Percentiles rank a stretch among this genome's conserved stretches.
These are phyloP conservation scores for Solanum virginianum DNA, from an alignment of 257 asterid species.

Conservation along the genomic window DNA sequence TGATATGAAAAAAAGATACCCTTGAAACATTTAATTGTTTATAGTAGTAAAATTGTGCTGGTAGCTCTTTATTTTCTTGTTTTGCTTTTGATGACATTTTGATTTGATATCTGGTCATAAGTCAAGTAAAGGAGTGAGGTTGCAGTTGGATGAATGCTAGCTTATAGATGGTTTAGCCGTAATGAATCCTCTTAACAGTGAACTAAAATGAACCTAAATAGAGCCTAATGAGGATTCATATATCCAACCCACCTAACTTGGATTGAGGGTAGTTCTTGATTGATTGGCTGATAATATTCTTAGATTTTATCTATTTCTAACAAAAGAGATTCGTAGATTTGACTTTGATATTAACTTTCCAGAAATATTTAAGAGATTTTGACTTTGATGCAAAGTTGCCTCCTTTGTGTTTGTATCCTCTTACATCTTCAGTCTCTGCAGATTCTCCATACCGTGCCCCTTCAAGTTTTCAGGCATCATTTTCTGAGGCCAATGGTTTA, in stretches of 20 bases:
- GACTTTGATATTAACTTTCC: not conserved
- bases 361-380: not conserved
- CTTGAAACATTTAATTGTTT: not conserved
- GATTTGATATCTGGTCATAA: not conserved
- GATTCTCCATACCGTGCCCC: slow-evolving; percentile 14
- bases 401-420: not conserved
- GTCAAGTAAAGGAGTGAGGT: not conserved
- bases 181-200: not conserved
- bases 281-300: not conserved
- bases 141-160: not conserved
- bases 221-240: not conserved
- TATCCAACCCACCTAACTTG: not conserved
- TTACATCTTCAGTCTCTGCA: slow-evolving; percentile 16
- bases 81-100: not conserved
- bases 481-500: slow-evolving; percentile 17
- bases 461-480: slow-evolving; percentile 3
- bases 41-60: not conserved
- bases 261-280: not conserved
- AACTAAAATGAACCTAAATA: not conserved
- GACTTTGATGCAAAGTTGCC: slow-evolving; percentile 4
- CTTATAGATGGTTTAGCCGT: not conserved
- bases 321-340: not conserved
- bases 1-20: not conserved
- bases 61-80: not conserved
- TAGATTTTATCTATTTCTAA: not conserved